Conservation (phyloP, 352 stramenopile species). For the Pythium oligandrum region DNA sequence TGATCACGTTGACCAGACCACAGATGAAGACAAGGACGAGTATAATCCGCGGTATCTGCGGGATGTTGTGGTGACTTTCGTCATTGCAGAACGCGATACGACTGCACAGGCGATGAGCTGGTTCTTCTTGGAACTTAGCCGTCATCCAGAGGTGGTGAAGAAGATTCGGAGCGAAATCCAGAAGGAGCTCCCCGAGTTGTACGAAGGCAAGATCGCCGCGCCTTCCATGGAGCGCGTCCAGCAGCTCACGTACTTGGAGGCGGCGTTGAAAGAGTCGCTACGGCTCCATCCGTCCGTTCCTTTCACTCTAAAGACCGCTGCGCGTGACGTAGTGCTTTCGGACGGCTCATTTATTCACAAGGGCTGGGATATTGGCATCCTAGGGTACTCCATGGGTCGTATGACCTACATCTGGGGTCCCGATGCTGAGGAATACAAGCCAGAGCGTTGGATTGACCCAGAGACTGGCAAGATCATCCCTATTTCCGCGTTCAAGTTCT, state of each 20-base stretch:
- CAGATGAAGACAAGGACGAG: background rate
- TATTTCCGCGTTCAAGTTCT: slow-evolving; percentile 4
- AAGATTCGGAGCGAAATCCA: slow-evolving; percentile 45
- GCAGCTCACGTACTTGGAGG: slow-evolving; percentile 43
- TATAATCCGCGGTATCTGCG: slow-evolving; percentile 45
- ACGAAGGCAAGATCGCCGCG: background rate
- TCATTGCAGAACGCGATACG: slow-evolving; percentile 75
- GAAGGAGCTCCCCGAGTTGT: slow-evolving; percentile 17
- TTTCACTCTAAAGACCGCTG: slow-evolving; percentile 18
- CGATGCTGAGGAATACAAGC: slow-evolving; percentile 26
- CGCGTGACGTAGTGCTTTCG: background rate
- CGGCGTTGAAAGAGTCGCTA: slow-evolving; percentile 33
- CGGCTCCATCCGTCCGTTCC: slow-evolving; percentile 36
- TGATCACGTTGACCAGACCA: slow-evolving; percentile 14
- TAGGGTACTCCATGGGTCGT: slow-evolving; percentile 27
- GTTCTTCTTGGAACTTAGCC: slow-evolving; percentile 60
- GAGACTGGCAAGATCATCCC: slow-evolving; percentile 7
- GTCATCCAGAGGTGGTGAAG: slow-evolving; percentile 36
- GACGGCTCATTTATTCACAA: slow-evolving; percentile 15
- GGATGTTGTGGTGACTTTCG: slow-evolving; percentile 74
- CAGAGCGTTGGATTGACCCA: slow-evolving; percentile 27
- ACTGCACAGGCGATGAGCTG: slow-evolving; percentile 70
- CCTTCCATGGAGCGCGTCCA: slow-evolving; percentile 39
- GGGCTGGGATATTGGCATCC: slow-evolving; percentile 15
- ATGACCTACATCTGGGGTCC: slow-evolving; percentile 23